Evolutionary conservation across 2,329 filamentous ascomycete species (phyloP).

Genomic region (Pyricularia sp.): DNA sequence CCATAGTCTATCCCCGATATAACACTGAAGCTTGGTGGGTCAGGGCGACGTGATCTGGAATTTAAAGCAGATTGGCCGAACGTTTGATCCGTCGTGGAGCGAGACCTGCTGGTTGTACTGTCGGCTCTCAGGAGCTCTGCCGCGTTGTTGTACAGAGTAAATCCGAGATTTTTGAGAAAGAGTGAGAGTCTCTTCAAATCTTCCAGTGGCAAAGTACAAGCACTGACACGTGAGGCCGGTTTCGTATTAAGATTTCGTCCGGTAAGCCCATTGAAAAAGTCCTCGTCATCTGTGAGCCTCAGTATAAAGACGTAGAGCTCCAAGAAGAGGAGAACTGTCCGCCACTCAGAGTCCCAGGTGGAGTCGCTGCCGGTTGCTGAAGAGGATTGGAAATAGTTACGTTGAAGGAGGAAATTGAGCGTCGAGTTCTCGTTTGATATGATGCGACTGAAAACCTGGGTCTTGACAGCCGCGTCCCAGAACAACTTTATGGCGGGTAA

Average conservation of each 20-base stretch:
- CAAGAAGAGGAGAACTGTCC: constrained; percentile 78
- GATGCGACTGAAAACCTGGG: constrained; percentile 28
- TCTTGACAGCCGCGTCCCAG: constrained; percentile 54
- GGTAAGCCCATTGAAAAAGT: constrained; percentile 55
- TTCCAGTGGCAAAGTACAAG: constrained; percentile 58
- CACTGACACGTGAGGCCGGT: constrained; percentile 38
- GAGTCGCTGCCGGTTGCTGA: constrained; percentile 14
- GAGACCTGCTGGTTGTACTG: not conserved
- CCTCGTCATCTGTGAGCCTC: constrained; percentile 90
- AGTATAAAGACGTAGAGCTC: constrained; percentile 91
- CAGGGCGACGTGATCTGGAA: not conserved
- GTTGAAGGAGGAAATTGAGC: constrained; percentile 17
- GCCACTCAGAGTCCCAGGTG: constrained; percentile 64
- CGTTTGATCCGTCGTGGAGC: not conserved
- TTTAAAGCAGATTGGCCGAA: not conserved
- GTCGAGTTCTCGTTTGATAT: constrained; percentile 18
- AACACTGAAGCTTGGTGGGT: constrained; percentile 22
- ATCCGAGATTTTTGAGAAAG: constrained; percentile 86
- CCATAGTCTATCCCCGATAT: constrained; percentile 66
- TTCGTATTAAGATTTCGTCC: constrained; percentile 8
- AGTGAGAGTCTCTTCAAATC: constrained; percentile 67
- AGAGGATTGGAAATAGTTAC: constrained; percentile 9
- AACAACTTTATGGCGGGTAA: constrained; percentile 72
- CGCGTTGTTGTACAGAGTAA: constrained; percentile 78
- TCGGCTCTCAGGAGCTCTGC: constrained; percentile 41